These are phyloP conservation scores for Claviceps sp. DNA, from an alignment of 2,329 filamentous ascomycete genomes.

Conservation along the genomic window DNA sequence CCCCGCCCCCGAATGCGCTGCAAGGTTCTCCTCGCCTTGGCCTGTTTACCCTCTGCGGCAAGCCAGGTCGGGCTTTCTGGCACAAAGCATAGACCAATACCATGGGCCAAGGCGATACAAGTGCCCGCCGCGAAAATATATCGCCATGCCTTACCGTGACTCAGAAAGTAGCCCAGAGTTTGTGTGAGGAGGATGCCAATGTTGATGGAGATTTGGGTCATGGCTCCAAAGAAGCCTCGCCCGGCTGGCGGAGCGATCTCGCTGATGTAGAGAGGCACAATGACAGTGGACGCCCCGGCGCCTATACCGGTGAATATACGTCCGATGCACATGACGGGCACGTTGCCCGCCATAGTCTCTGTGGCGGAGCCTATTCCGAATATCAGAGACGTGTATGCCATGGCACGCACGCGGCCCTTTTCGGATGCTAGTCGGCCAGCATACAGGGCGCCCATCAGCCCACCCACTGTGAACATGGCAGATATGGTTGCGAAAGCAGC, in stretches of 20 bases:
- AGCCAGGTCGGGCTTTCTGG: constrained; percentile 85
- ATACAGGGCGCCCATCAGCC: constrained; percentile 67
- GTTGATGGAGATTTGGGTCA: constrained; percentile 92
- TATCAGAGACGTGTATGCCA: constrained; percentile 64
- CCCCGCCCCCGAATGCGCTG: constrained; percentile 61
- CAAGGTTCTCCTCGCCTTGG: constrained; percentile 52
- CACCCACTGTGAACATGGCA: constrained; percentile 83
- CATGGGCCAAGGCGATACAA: constrained; percentile 52
- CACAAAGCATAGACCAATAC: constrained; percentile 57
- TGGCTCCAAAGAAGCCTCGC: constrained; percentile 65
- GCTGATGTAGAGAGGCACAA: constrained; percentile 88
- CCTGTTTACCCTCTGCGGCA: constrained; percentile 49
- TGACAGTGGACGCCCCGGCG: constrained; percentile 79
- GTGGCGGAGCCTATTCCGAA: constrained; percentile 64
- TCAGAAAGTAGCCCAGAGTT: constrained; percentile 75
- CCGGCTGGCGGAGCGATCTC: constrained; percentile 68
- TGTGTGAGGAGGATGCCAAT: constrained; percentile 78
- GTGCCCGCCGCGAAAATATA: constrained; percentile 66
- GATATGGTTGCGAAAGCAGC: constrained; percentile 74
- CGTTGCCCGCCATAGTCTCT: constrained; percentile 57
- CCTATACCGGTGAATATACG: constrained; percentile 71
- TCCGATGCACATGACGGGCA: constrained; percentile 56
- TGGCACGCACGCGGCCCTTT: constrained; percentile 60
- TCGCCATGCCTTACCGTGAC: constrained; percentile 67
- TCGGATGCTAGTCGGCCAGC: constrained; percentile 68